Evolutionary conservation across 768 basidiomycete species (phyloP).

Genomic region (Agaricus sinodeliciosus): DNA sequence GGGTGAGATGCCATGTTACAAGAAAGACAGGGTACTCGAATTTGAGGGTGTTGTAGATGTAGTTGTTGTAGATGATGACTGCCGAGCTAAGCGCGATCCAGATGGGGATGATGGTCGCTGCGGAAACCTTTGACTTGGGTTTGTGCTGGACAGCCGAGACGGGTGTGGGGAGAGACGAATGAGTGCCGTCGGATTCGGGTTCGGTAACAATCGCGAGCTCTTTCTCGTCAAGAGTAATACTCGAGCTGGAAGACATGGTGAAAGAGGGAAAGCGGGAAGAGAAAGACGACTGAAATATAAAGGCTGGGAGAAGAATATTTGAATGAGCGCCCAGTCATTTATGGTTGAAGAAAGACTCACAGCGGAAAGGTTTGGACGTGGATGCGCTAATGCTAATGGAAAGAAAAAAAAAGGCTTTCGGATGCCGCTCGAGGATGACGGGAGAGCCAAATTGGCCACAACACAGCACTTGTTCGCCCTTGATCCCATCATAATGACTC

Average conservation of each 20-base stretch:
- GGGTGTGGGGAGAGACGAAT: constrained; percentile 49
- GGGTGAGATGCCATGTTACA: constrained; percentile 81
- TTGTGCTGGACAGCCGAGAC: constrained; percentile 28
- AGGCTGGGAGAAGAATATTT: background rate
- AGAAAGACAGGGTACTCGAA: constrained; percentile 92
- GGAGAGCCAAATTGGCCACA: constrained; percentile 3
- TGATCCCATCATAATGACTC: background rate
- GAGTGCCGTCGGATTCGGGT: constrained; percentile 10
- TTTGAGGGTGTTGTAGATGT: constrained; percentile 71
- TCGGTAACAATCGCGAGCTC: constrained; percentile 16
- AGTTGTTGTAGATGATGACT: constrained; percentile 97
- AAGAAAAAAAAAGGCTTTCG: background rate
- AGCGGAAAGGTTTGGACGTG: constrained; percentile 3
- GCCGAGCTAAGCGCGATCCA: constrained; percentile 89
- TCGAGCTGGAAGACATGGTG: constrained; percentile 10
- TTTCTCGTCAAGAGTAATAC: constrained; percentile 18
- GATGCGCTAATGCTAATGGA: background rate
- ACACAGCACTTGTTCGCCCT: background rate
- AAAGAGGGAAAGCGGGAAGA: background rate
- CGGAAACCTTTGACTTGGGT: constrained; percentile 51
- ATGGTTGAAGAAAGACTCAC: background rate
- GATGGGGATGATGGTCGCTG: constrained; percentile 74
- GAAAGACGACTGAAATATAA: background rate
- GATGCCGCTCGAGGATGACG: background rate
- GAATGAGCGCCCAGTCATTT: no score